Conservation (phyloP, 2,329 filamentous ascomycete genomes). For the Cladosporium sp. region DNA sequence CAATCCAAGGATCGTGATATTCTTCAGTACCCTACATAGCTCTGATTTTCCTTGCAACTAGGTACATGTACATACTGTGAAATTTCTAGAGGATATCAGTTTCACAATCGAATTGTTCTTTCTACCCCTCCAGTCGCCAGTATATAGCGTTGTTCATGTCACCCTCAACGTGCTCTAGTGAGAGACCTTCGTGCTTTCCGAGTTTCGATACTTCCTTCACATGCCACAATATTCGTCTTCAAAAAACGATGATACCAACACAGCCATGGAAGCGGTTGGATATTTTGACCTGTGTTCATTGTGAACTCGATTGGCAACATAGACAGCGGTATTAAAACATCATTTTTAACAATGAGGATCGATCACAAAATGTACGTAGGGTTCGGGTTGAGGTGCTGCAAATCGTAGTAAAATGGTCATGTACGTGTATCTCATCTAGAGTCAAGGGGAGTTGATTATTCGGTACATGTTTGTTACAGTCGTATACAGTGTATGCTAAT, state of each 20-base stretch:
- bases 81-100: not conserved
- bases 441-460: not conserved
- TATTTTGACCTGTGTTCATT: accelerated
- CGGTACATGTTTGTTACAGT: not conserved
- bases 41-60: not conserved
- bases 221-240: not conserved
- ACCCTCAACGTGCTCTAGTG: not conserved
- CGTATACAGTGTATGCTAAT: no score
- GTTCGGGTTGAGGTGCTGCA: not conserved
- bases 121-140: not conserved
- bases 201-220: not conserved
- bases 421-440: no score
- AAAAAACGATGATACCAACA: not conserved
- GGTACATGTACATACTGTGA: not conserved
- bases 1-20: not conserved
- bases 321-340: not conserved
- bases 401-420: not conserved
- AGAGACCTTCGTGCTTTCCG: not conserved
- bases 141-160: not conserved
- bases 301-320: not conserved
- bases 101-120: not conserved
- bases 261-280: not conserved
- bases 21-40: not conserved
- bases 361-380: not conserved
- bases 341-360: not conserved